Percentiles rank a stretch among this genome's conserved stretches.
Conservation (phyloP, 2,329 filamentous ascomycete genomes). For the Claviceps sp. region DNA sequence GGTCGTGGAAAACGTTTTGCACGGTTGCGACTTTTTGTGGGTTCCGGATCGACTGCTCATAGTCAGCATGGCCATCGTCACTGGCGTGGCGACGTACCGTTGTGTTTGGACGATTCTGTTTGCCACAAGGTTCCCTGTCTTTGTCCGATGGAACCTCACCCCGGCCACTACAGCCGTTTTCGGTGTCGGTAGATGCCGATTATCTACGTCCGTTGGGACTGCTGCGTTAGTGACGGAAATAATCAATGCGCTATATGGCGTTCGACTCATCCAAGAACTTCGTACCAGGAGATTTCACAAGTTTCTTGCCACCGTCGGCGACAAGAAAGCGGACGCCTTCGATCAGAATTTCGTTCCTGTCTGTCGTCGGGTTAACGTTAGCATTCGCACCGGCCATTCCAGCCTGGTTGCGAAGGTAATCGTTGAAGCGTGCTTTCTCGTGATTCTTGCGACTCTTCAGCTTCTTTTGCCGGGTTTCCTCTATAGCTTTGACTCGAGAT, state of each 20-base stretch:
- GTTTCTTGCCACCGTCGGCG: slow-evolving; percentile 66
- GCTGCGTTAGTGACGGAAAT: neutral
- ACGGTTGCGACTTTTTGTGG: slow-evolving; percentile 59
- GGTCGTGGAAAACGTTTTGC: slow-evolving; percentile 57
- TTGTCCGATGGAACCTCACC: slow-evolving; percentile 73
- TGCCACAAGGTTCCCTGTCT: slow-evolving; percentile 75
- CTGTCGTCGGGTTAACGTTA: slow-evolving; percentile 15
- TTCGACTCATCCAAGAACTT: neutral
- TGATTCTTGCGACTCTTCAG: slow-evolving; percentile 37
- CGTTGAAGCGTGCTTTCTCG: slow-evolving; percentile 45
- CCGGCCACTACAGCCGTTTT: slow-evolving; percentile 61
- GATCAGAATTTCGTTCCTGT: slow-evolving; percentile 50
- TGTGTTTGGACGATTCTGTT: slow-evolving; percentile 62
- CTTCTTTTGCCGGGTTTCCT: slow-evolving; percentile 50
- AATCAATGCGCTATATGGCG: neutral
- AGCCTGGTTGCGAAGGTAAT: slow-evolving; percentile 20
- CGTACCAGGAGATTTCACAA: slow-evolving; percentile 58
- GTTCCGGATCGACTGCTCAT: slow-evolving; percentile 32
- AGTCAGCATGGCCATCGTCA: slow-evolving; percentile 24
- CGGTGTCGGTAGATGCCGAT: slow-evolving; percentile 52
- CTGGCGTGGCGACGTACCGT: slow-evolving; percentile 42
- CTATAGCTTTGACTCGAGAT: slow-evolving; percentile 55
- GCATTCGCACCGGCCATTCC: slow-evolving; percentile 8
- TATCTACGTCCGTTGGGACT: slow-evolving; percentile 12
- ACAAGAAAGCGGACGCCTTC: slow-evolving; percentile 64